These are phyloP conservation scores for Ceratobasidium papillatum DNA, from an alignment of 1,284 basidiomycete genomes.

Conservation along the genomic window DNA sequence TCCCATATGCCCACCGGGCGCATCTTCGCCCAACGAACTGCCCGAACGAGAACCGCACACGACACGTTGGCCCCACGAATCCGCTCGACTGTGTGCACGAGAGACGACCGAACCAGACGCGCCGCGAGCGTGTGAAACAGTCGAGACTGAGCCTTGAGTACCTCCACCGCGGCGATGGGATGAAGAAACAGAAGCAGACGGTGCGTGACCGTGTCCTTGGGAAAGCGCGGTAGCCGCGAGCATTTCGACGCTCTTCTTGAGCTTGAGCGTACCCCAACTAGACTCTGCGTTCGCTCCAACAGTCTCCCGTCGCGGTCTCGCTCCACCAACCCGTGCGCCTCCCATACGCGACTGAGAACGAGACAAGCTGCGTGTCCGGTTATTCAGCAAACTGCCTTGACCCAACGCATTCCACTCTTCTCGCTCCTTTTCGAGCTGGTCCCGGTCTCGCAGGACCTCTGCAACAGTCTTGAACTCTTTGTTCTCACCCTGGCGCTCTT, in stretches of 20 bases:
- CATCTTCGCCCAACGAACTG: constrained; percentile 19
- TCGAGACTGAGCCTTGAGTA: constrained; percentile 17
- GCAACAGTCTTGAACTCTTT: constrained; percentile 25
- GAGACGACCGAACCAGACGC: constrained; percentile 9
- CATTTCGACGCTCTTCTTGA: constrained; percentile 34
- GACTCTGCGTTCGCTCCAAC: not conserved
- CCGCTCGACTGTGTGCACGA: constrained; percentile 9
- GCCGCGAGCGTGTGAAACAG: constrained; percentile 20
- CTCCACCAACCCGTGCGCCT: not conserved
- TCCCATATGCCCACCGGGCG: not conserved
- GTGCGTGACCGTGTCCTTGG: constrained; percentile 12
- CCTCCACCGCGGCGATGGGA: not conserved
- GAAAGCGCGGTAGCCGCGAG: constrained; percentile 20
- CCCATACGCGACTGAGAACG: constrained; percentile 12
- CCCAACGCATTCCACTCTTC: constrained; percentile 35
- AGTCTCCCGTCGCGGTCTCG: constrained; percentile 15
- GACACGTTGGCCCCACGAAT: constrained; percentile 35
- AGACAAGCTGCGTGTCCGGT: constrained; percentile 24
- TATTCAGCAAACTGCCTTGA: constrained; percentile 32
- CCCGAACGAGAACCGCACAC: constrained; percentile 29
- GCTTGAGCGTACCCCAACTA: constrained; percentile 35
- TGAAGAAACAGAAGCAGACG: constrained; percentile 18
- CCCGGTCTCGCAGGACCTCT: constrained; percentile 29
- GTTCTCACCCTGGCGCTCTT: not conserved
- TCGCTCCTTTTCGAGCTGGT: constrained; percentile 20